Evolutionary conservation across 2,329 filamentous ascomycete species (phyloP).

Genomic region (Lasiodiplodia theobromae): DNA sequence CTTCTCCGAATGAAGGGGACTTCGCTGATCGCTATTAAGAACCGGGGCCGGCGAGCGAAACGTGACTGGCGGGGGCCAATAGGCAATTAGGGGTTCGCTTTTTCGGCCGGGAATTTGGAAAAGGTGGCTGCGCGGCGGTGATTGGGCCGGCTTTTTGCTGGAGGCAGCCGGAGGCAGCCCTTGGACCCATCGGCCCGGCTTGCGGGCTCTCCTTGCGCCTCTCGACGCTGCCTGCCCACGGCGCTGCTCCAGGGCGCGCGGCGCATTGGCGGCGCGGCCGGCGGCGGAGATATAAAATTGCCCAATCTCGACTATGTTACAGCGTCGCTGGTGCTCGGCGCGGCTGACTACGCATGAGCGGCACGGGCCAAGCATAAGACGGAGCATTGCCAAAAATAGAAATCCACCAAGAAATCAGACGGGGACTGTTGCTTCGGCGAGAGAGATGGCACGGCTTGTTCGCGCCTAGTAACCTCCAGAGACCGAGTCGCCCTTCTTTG

Average conservation of each 20-base stretch:
- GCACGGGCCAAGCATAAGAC: constrained; percentile 29
- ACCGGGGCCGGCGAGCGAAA: background rate
- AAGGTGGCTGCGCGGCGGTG: background rate
- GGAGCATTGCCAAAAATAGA: constrained; percentile 28
- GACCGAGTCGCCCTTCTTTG: background rate
- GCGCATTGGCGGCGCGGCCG: constrained; percentile 3
- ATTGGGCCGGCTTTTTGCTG: background rate
- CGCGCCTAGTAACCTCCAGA: constrained; percentile 2
- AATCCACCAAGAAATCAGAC: constrained; percentile 30
- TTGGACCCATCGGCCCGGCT: constrained; percentile 6
- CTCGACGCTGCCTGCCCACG: background rate
- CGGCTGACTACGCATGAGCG: constrained; percentile 24
- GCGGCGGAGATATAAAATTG: constrained; percentile 8
- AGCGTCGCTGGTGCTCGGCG: constrained; percentile 16
- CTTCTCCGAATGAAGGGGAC: constrained; percentile 23
- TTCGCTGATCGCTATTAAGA: constrained; percentile 24
- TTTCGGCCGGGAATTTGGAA: background rate
- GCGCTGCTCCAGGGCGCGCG: background rate
- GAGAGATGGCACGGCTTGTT: constrained; percentile 26
- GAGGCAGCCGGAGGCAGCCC: background rate
- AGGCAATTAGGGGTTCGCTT: background rate
- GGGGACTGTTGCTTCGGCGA: constrained; percentile 19
- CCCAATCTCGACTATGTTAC: constrained; percentile 24
- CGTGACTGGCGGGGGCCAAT: constrained; percentile 3
- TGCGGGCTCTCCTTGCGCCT: background rate